Percentiles rank a stretch among this genome's conserved stretches.
phyloP scores from a whole-genome alignment of 2,329 filamentous ascomycete species.

The Mycogone perniciosa region DNA sequence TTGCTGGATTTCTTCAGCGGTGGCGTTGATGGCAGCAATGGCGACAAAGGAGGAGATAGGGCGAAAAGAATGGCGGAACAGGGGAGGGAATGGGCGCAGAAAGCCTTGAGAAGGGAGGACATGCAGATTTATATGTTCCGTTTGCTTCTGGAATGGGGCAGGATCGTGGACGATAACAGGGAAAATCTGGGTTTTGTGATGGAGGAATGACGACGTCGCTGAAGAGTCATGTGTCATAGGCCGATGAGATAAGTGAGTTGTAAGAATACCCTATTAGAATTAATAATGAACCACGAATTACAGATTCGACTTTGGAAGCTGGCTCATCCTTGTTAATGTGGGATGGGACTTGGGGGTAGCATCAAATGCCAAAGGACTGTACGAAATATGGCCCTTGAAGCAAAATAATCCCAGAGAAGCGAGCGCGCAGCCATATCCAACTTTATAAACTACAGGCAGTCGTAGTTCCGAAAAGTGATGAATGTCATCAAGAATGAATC shows the following conservation, averaged over 20 bases:
- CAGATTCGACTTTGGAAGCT: no score
- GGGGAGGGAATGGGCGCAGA: conserved; percentile 47
- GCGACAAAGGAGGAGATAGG: conserved; percentile 10
- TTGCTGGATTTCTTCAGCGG: conserved; percentile 31
- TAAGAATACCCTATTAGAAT: no score
- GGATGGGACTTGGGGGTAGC: no score
- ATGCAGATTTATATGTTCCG: conserved; percentile 72
- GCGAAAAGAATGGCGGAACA: conserved; percentile 25
- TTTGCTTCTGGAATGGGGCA: conserved; percentile 63
- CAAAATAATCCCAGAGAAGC: no score
- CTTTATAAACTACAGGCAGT: no score
- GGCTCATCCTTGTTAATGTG: no score
- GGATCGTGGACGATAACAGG: conserved; percentile 52
- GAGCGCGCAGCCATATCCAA: no score
- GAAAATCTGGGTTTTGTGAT: conserved; percentile 28
- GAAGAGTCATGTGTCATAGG: neutral
- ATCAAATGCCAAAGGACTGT: no score
- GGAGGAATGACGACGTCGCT: neutral
- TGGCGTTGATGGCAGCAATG: neutral
- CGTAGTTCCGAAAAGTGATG: no score
- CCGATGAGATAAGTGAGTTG: no score
- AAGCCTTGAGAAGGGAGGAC: conserved; percentile 58
- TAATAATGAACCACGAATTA: no score
- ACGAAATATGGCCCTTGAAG: no score
- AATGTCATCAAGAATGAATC: neutral